A percentile compares a stretch with the other conserved stretches of the same genome.
phyloP scores from a whole-genome alignment of 352 stramenopile species.

The Phytophthora boehmeriae region DNA sequence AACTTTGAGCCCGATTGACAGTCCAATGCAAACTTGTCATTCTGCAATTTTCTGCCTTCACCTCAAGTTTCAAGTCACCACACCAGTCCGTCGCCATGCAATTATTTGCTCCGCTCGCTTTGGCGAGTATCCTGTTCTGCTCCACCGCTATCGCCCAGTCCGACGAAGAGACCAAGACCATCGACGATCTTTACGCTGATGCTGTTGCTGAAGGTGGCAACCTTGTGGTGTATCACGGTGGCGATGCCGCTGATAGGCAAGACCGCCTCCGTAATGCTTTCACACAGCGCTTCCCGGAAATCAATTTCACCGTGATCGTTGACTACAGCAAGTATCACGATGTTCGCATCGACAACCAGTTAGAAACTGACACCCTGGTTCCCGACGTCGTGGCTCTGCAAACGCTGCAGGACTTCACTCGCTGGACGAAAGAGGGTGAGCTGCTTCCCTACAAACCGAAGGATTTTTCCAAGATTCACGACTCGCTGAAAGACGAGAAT shows the following conservation, averaged over 20 bases:
- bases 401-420: slow-evolving; percentile 53
- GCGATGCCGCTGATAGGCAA: slow-evolving; percentile 28
- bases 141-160: no score
- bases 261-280: slow-evolving; percentile 17
- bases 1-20: no score
- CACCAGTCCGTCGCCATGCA: no score
- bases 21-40: no score
- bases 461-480: slow-evolving; percentile 50
- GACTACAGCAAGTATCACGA: slow-evolving; percentile 61
- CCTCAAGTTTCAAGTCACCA: no score
- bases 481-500: slow-evolving; percentile 25
- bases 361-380: slow-evolving; percentile 45
- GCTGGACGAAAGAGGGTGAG: slow-evolving; percentile 37
- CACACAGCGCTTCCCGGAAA: slow-evolving; percentile 34
- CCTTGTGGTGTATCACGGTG: slow-evolving; percentile 41
- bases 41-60: no score
- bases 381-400: slow-evolving; percentile 43
- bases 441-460: slow-evolving; percentile 50
- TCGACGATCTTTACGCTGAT: slow-evolving; percentile 45
- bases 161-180: slow-evolving; percentile 41
- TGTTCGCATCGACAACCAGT: slow-evolving; percentile 63
- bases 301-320: slow-evolving; percentile 64
- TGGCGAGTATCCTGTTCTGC: no score
- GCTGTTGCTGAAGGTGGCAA: slow-evolving; percentile 46
- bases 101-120: no score